Percentiles rank a stretch among this genome's conserved stretches.
Conservation (phyloP, 768 basidiomycete species). For the Collybiopsis confluens region DNA sequence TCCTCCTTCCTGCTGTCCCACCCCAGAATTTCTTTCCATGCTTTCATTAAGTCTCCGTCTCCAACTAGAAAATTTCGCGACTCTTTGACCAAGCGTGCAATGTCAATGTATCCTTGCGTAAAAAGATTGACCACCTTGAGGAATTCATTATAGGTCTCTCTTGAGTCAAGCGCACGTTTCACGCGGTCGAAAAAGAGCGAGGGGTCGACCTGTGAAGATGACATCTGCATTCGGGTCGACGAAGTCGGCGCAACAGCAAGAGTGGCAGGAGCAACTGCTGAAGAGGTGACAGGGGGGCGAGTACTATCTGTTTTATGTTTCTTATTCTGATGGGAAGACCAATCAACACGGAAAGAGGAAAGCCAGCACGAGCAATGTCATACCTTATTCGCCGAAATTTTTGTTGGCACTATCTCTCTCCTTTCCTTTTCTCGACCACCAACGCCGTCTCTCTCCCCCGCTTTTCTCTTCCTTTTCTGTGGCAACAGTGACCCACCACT, state of each 20-base stretch:
- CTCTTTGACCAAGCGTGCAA: slow-evolving; percentile 76
- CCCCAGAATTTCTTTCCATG: slow-evolving; percentile 82
- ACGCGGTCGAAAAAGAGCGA: slow-evolving; percentile 80
- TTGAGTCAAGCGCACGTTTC: slow-evolving; percentile 62
- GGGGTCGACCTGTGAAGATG: slow-evolving; percentile 22
- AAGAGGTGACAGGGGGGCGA: background rate
- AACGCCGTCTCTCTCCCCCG: slow-evolving; percentile 34
- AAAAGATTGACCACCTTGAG: slow-evolving; percentile 93
- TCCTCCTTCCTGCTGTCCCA: slow-evolving; percentile 74
- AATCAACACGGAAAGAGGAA: background rate
- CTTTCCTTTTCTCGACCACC: slow-evolving; percentile 34
- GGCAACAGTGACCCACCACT: slow-evolving; percentile 37
- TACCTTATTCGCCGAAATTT: slow-evolving; percentile 36
- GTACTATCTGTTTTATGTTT: slow-evolving; percentile 26
- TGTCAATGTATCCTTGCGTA: slow-evolving; percentile 90
- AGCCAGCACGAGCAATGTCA: background rate
- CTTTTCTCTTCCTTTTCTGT: slow-evolving; percentile 68
- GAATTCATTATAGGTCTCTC: slow-evolving; percentile 89
- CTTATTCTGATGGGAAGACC: slow-evolving; percentile 17
- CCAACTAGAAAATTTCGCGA: slow-evolving; percentile 66
- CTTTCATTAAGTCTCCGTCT: slow-evolving; percentile 73
- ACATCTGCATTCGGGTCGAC: slow-evolving; percentile 10
- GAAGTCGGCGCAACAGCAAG: background rate
- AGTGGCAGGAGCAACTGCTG: background rate
- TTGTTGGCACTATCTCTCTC: slow-evolving; percentile 22